These are phyloP conservation scores for Ogataea ramenticola DNA, from an alignment of 805 yeast genomes.

Conservation along the genomic window DNA sequence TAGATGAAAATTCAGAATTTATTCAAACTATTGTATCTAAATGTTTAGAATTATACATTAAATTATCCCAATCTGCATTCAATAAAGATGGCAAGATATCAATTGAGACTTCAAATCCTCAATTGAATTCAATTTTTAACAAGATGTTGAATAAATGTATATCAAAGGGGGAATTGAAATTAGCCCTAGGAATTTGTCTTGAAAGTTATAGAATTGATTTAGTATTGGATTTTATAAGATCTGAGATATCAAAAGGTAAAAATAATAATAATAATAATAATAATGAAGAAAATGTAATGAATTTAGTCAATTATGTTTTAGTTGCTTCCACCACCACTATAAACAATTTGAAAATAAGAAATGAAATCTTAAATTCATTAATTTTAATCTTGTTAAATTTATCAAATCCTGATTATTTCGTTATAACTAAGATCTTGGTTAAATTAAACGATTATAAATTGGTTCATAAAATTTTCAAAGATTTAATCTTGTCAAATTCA, in stretches of 20 bases:
- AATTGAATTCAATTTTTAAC: conserved; percentile 67
- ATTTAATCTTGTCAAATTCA: conserved; percentile 35
- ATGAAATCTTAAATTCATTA: conserved; percentile 52
- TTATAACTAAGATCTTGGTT: conserved; percentile 78
- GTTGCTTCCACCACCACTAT: conserved; percentile 66
- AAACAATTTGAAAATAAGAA: conserved; percentile 58
- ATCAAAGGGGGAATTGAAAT: conserved; percentile 57
- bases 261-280: conserved; percentile 13
- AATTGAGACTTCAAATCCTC: conserved; percentile 40
- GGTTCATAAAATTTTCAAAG: conserved; percentile 63
- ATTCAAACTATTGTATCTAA: conserved; percentile 91
- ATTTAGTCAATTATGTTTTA: conserved; percentile 65
- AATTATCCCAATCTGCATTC: conserved; percentile 42
- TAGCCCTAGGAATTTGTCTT: conserved; percentile 85
- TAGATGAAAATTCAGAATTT: conserved; percentile 72
- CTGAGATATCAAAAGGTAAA: background rate
- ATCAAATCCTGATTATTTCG: conserved; percentile 69
- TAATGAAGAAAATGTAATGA: conserved; percentile 44
- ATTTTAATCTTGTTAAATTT: conserved; percentile 53
- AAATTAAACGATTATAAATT: conserved; percentile 73
- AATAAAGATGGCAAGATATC: conserved; percentile 24
- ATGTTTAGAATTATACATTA: conserved; percentile 79
- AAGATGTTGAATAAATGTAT: conserved; percentile 81
- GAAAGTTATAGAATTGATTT: conserved; percentile 85
- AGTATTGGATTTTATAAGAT: conserved; percentile 47